Percentiles rank a stretch among this genome's conserved stretches.
phyloP scores from a whole-genome alignment of 768 basidiomycete genomes.

The Baorangia bicolor region DNA sequence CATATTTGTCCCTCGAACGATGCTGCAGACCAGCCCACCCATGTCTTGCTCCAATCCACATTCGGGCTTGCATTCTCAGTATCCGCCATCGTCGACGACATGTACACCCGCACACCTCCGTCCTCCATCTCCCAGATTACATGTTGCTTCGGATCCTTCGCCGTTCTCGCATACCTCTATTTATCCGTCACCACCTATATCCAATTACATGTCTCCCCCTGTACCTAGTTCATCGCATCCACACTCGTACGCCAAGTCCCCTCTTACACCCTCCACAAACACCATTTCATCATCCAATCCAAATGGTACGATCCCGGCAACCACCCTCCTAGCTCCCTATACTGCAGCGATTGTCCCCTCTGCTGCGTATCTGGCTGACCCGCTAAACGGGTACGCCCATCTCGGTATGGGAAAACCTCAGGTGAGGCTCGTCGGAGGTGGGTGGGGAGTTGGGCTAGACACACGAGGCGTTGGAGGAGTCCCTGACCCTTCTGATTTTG shows the following conservation, averaged over 20 bases:
- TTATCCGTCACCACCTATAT: slow-evolving; percentile 29
- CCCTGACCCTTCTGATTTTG: slow-evolving; percentile 22
- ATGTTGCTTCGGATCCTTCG: slow-evolving; percentile 22
- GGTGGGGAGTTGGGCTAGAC: slow-evolving; percentile 78
- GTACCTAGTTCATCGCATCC: slow-evolving; percentile 22
- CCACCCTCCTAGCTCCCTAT: slow-evolving; percentile 61
- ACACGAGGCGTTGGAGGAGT: slow-evolving; percentile 64
- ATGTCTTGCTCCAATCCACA: slow-evolving; percentile 10
- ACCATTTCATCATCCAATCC: slow-evolving; percentile 47
- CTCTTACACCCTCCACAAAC: slow-evolving; percentile 37
- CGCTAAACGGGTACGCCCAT: slow-evolving; percentile 83
- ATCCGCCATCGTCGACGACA: slow-evolving; percentile 3
- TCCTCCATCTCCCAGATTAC: slow-evolving; percentile 29
- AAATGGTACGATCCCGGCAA: slow-evolving; percentile 50
- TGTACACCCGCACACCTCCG: slow-evolving; percentile 29
- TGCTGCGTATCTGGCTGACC: slow-evolving; percentile 68
- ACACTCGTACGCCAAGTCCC: slow-evolving; percentile 21
- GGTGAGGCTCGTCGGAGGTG: slow-evolving; percentile 76
- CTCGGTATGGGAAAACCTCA: slow-evolving; percentile 81
- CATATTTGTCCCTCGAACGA: slow-evolving; percentile 20
- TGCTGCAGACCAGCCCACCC: slow-evolving; percentile 18
- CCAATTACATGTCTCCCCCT: slow-evolving; percentile 20
- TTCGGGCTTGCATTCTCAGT: slow-evolving; percentile 1
- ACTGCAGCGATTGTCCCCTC: slow-evolving; percentile 64
- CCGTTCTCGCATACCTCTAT: slow-evolving; percentile 19